Base-by-base conservation (phyloP, 805 yeast species). In the Blastobotrys mokoenaii region DNA sequence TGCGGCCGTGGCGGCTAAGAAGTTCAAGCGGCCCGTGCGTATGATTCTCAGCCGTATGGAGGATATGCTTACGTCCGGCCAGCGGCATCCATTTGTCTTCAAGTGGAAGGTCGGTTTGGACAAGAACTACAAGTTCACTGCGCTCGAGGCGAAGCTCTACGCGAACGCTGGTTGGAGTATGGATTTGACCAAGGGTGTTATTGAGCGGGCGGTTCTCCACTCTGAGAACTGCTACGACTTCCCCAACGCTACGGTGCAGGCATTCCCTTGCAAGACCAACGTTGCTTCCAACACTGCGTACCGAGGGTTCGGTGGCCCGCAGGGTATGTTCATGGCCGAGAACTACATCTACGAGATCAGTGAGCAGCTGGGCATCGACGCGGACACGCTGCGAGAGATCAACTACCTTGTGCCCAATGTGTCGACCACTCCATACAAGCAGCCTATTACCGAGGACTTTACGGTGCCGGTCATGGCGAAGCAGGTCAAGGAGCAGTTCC, bases 221-320 rank as follows among this genome's bases (percentile, higher is more conserved):
- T 54, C 69, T 3, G 68, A 67, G 35, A 70, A 70, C 47, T 63
- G 69, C 52, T 71, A 71, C 51, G 62, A 62, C 43, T 66, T 72
- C 54, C 73, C 72, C 3, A 67, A 69, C 49, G 69, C 66, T 11
- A 46, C 58, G 31, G 62, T 70, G 22, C 49, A 56, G 17, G 72
- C 69, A 3, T 59, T 57, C 35, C 69, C 71, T 2, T 71, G 73
- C 52, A 62, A 63, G 48, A 72, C 76, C 10, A 70, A 71, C 48
- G 60, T 66, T 8, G 73, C 73, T 2, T 69, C 75, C 2, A 71
- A 71, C 52, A 71, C 76, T 2, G 76, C 76, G 3, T 71, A 66
- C 51, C 61, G 76, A 47, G 73, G 74, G 2, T 71, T 71, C 53
- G 76, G 76, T 22, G 76, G 73, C 2, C 76, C 74, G 6, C 76